Base-by-base conservation (phyloP, 140 eudicot species). In the Bidens hawaiensis region DNA sequence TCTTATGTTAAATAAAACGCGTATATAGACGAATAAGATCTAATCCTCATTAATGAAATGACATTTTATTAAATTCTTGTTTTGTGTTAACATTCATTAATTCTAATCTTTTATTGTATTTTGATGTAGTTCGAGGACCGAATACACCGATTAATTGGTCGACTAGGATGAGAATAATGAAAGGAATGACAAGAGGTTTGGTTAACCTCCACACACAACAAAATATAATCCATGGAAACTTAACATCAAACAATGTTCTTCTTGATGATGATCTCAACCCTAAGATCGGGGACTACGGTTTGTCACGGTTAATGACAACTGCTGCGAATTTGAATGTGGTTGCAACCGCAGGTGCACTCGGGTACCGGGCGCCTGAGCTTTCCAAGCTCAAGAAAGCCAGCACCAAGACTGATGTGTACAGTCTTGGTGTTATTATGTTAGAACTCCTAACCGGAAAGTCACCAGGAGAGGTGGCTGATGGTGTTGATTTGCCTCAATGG, bases 381-480 rank as follows among this genome's bases (percentile, higher is more conserved):
- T 88, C 95, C 1, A 88, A 88, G 75, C 87, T 88, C 68, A 88
- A 88, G 83, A 93, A 85, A 68, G 99, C 97, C 38, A 88, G 60
- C 79, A 81, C 85, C 33, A 93, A 93, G 78, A 85, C 95, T 10
- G 99, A 93, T 60, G 76, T 93, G 2, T 93, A 88, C 83, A 93
- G 99, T 70, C 90, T 93, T 12, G 99, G 99, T 3, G 97, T 93
- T 21, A 79, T 93, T 47, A 76, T 93, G 45, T 54, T 93, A 21
- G 99, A 93, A 57, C 94, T 93, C 14, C 58, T 93, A 23, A 88
- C 99, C 4, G 99, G 99, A 49, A 93, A 93, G 66, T 83, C 99
- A 28, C 99, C 99, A 0, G 88, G 88, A 17, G 97, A 88, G 75
- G 84, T 81, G 30, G 74, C 74, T 73, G 79, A 84, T 8, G 95